Evolutionary conservation across 2,329 filamentous ascomycete species (phyloP), one percentile per base, ranked within the genome.

Genomic region (Penicillium nordicum): DNA sequence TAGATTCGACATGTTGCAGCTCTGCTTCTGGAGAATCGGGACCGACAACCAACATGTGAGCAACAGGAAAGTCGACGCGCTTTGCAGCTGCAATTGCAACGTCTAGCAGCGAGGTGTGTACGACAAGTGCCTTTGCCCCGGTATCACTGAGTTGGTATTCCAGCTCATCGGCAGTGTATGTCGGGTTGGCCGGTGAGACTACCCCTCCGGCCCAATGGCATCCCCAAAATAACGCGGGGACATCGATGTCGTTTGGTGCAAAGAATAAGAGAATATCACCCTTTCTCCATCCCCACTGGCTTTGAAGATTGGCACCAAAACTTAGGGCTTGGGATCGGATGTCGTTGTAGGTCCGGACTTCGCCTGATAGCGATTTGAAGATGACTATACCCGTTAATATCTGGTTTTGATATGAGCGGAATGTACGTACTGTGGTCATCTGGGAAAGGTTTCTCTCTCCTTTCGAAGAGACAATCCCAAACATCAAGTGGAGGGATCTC

Each of bases 131-230:
- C 9, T 60, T 60, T 10, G 60, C 45, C 8, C 52, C 43, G 14
- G 55, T 62, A n/a, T 55, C 51, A 6, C 46, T 45, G 1, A 67
- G 16, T 27, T 64, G 59, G 5, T 50, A 57, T 12, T 36, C 32
- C 5, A 67, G 53, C 27, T 65, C 62, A 7, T 48, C 27, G 1
- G 50, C 43, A 7, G 63, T 60, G 9, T 60, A 57, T 4, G 43
- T 47, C 1, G 60, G 63, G 41, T 65, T 67, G 0, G 51, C 57
- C 0, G 63, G 61, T 14, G 58, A 62, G 12, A 67, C 60, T 12
- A 63, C 32, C 0, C 60, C 62, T 14, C 59, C 64, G 0, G 59
- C 57, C 34, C 50, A 65, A 38, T 57, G 60, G 16, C 54, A 57
- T 7, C 63, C 64, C 51, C 57, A 65, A 8, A 55, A 59, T 6